phyloP scores from a whole-genome alignment of 139 green algal genomes.

The Volvox reticuliferus region DNA sequence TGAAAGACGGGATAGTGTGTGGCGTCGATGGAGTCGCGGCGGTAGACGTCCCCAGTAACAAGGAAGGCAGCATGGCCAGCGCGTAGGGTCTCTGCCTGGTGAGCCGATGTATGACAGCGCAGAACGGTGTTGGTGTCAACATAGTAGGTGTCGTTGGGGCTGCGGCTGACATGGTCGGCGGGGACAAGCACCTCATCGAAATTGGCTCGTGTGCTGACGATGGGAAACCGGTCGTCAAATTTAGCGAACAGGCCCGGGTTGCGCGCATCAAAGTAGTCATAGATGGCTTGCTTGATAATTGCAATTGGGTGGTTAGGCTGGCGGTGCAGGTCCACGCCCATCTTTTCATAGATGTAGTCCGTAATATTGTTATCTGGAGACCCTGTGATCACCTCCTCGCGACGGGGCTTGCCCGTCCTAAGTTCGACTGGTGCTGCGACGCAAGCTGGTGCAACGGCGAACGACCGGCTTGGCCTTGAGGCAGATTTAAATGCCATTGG shows the following conservation, averaged over 20 bases:
- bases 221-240: slow-evolving; percentile 93
- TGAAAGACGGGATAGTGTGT: slow-evolving; percentile 99
- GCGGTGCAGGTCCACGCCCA: slow-evolving; percentile 93
- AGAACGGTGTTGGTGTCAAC: slow-evolving; percentile 75
- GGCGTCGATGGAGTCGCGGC: slow-evolving; percentile 95
- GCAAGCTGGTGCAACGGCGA: slow-evolving; percentile 17
- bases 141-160: slow-evolving; percentile 99
- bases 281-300: slow-evolving; percentile 97
- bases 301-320: slow-evolving; percentile 91
- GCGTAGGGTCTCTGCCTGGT: slow-evolving; percentile 91
- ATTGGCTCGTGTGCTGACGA: slow-evolving; percentile 82
- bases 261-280: slow-evolving; percentile 92
- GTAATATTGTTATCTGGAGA: slow-evolving; percentile 96
- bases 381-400: slow-evolving; percentile 82
- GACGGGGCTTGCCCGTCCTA: slow-evolving; percentile 37
- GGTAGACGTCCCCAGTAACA: slow-evolving; percentile 97
- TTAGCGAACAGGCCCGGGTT: slow-evolving; percentile 78
- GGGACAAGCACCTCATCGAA: slow-evolving; percentile 90
- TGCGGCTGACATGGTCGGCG: slow-evolving; percentile 88
- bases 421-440: slow-evolving; percentile 35
- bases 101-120: slow-evolving; percentile 76
- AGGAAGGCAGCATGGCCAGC: slow-evolving; percentile 89
- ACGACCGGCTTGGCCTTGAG: not conserved
- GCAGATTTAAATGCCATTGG: not conserved
- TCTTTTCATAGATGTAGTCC: slow-evolving; percentile 96